Conservation (phyloP, 768 basidiomycete genomes). For the Mycena maculata region DNA sequence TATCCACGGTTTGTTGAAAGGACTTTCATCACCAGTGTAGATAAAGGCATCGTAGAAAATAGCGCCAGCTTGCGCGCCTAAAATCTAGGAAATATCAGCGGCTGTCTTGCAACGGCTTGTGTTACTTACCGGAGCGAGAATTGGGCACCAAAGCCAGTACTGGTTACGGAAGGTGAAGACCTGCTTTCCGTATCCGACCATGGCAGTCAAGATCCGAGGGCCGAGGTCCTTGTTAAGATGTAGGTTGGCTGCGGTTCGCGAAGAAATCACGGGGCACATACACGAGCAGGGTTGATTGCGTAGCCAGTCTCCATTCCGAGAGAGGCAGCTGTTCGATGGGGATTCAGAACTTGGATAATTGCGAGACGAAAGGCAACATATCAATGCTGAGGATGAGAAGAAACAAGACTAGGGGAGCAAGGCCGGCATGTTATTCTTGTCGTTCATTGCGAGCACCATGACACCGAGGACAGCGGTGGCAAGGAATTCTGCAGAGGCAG, state of each 20-base stretch:
- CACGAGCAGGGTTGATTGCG: slow-evolving; percentile 55
- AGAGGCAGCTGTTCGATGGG: slow-evolving; percentile 48
- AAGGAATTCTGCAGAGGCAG: slow-evolving; percentile 63
- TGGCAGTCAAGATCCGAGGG: slow-evolving; percentile 73
- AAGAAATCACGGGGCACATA: too few species aligned
- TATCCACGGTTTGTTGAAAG: slow-evolving; percentile 65
- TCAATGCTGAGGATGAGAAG: slow-evolving; percentile 68
- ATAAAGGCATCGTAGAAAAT: slow-evolving; percentile 70
- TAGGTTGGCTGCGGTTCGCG: too few species aligned
- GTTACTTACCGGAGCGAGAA: slow-evolving; percentile 68
- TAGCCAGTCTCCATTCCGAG: slow-evolving; percentile 74
- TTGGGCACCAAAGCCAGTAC: slow-evolving; percentile 75
- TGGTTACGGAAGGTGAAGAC: slow-evolving; percentile 64
- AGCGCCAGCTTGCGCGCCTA: slow-evolving; percentile 66
- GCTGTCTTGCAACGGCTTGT: too few species aligned
- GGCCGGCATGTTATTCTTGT: slow-evolving; percentile 63
- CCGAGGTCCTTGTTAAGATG: too few species aligned
- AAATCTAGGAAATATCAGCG: too few species aligned
- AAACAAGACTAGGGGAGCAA: slow-evolving; percentile 70
- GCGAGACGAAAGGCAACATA: too few species aligned
- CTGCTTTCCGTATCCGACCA: slow-evolving; percentile 74
- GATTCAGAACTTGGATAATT: too few species aligned
- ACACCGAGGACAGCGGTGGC: slow-evolving; percentile 66
- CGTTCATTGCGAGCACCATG: slow-evolving; percentile 64
- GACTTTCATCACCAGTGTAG: slow-evolving; percentile 65